Base-by-base conservation (phyloP, 441 rosid species). In the Gossypium trilobum region DNA sequence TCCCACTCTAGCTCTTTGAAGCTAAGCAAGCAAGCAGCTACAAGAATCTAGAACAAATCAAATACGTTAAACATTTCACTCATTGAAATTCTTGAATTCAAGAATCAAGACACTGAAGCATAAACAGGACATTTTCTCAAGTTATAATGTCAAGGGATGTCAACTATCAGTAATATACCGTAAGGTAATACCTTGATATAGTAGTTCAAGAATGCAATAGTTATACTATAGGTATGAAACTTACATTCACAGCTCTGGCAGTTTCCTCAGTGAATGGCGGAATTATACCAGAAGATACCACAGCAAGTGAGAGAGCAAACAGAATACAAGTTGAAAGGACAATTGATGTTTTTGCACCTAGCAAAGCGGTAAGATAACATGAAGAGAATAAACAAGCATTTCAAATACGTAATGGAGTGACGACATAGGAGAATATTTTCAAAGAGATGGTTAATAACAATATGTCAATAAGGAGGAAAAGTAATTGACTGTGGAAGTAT, bases 211-310 rank as follows among this genome's bases (percentile, higher is more conserved):
- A 16, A 62, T 8, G 67, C 48, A 62, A 50, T n/a, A 27, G 70
- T 68, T 51, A 52, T 23, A 65, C 57, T 11, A 39, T 52, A 69
- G 31, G 44, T 39, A 68, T 56, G 52, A 73, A 74, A 80, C 88
- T 84, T 81, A 88, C 99, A 84, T 95, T 92, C 59, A 95, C 87
- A 46, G 98, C 89, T 87, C 99, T 85, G 81, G 95, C 83, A 44
- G 89, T 80, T 77, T 92, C 91, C 60, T 88, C 90, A 13, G 89
- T 86, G 70, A 91, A 89, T 17, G 95, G 89, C 11, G 93, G 95
- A 84, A 86, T 60, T 3, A 77, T 65, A 74, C 97, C 96, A 72
- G 88, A 86, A 57, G 81, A 72, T 59, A 87, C 87, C 48, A 80
- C 79, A 68, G 80, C 58, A 44, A 92, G 83, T 58, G 96, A 89